A percentile compares a stretch with the other conserved stretches of the same genome.
Evolutionary conservation across 345 rosid species (phyloP).

Genomic region (Rhizophora apiculata): DNA sequence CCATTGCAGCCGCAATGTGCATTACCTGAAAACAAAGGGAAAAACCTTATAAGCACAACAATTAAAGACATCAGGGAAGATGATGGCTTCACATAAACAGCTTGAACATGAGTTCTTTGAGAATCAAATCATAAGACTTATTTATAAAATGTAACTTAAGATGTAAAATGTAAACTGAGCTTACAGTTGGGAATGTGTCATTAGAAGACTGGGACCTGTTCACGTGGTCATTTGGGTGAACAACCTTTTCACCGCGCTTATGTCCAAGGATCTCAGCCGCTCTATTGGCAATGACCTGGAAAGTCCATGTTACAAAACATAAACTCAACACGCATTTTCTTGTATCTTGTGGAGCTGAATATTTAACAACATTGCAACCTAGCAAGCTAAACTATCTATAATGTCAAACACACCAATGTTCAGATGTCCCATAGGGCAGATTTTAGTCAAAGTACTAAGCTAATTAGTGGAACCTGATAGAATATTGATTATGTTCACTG

Average conservation of each 20-base stretch:
- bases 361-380: neutral
- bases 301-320: slow-evolving; percentile 11
- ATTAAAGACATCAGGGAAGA: neutral
- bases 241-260: slow-evolving; percentile 77
- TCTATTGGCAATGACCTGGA: slow-evolving; percentile 92
- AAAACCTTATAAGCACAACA: neutral
- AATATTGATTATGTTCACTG: too few relatives aligned
- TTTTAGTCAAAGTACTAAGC: too few relatives aligned
- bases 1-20: slow-evolving; percentile 96
- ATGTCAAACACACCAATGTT: too few relatives aligned
- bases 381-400: too few relatives aligned
- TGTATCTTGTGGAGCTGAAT: neutral
- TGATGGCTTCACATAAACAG: neutral
- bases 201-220: slow-evolving; percentile 95
- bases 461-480: too few relatives aligned
- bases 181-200: slow-evolving; percentile 95
- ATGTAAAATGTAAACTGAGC: slow-evolving; percentile 22
- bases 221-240: slow-evolving; percentile 98
- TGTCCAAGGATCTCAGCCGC: slow-evolving; percentile 96
- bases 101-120: neutral
- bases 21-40: slow-evolving; percentile 54
- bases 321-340: neutral
- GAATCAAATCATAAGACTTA: neutral
- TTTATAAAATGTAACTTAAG: neutral
- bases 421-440: too few relatives aligned